phyloP scores from a whole-genome alignment of 1,284 basidiomycete genomes.

The Trichosporon coremiiforme region DNA sequence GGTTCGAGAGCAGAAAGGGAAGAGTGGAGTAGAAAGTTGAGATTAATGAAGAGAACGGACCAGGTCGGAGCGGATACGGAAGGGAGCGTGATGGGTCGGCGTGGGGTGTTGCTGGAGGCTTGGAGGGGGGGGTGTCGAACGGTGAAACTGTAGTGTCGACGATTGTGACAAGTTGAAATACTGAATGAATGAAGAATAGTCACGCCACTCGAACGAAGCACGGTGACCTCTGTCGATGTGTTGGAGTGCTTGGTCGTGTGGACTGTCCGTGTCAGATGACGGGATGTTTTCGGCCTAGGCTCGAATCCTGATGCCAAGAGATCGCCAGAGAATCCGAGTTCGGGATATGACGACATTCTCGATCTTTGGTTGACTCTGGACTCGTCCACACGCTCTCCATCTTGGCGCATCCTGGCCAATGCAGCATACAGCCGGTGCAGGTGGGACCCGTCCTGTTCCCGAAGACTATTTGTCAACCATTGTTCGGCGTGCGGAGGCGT shows the following conservation, averaged over 20 bases:
- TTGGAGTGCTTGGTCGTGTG: neutral
- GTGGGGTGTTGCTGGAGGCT: neutral
- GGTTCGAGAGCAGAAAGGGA: neutral
- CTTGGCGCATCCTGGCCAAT: no score
- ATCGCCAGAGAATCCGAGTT: no score
- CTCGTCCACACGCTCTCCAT: no score
- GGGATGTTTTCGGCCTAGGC: no score
- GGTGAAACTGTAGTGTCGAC: neutral
- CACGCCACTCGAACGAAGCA: neutral
- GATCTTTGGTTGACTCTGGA: no score
- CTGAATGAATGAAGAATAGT: neutral
- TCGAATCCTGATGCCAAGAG: slow-evolving; percentile 2
- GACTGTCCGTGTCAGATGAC: neutral
- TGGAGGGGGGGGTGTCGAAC: neutral
- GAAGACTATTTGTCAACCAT: no score
- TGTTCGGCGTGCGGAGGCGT: no score
- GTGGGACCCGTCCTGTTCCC: no score
- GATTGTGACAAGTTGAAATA: neutral
- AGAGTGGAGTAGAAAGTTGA: neutral
- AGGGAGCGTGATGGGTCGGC: neutral
- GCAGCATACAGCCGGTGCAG: no score
- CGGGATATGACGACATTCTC: neutral
- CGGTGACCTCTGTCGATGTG: no score
- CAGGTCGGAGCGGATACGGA: neutral
- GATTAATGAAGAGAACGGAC: no score